phyloP scores from a whole-genome alignment of 768 basidiomycete species.

The Cantharellus anzutake region DNA sequence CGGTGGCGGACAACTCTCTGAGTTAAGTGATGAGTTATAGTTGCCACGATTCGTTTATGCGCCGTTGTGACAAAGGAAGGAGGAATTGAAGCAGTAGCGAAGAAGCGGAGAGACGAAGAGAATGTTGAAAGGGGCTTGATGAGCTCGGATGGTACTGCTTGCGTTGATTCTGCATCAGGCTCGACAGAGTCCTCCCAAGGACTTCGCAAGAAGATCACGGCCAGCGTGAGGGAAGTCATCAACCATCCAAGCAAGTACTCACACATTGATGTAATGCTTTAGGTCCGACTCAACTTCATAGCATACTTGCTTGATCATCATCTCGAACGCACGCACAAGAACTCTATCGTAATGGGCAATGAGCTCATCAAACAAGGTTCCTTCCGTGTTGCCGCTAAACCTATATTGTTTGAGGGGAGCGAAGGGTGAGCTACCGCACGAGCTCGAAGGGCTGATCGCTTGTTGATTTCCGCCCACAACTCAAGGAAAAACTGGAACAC shows the following conservation, averaged over 20 bases:
- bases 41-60: slow-evolving; percentile 56
- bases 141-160: slow-evolving; percentile 48
- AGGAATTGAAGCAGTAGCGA: slow-evolving; percentile 42
- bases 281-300: slow-evolving; percentile 63
- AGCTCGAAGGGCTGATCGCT: slow-evolving; percentile 35
- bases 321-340: slow-evolving; percentile 58
- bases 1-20: slow-evolving; percentile 71
- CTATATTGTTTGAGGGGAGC: slow-evolving; percentile 23
- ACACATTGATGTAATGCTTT: slow-evolving; percentile 47
- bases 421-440: slow-evolving; percentile 29
- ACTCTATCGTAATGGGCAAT: slow-evolving; percentile 43
- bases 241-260: slow-evolving; percentile 18
- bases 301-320: slow-evolving; percentile 68
- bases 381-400: slow-evolving; percentile 23
- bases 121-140: slow-evolving; percentile 59
- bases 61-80: slow-evolving; percentile 33
- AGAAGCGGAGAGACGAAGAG: slow-evolving; percentile 55
- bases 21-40: slow-evolving; percentile 56
- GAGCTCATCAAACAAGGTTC: slow-evolving; percentile 66
- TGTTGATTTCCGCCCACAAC: slow-evolving; percentile 64
- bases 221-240: neutral
- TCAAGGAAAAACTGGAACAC: slow-evolving; percentile 70
- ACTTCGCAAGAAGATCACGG: slow-evolving; percentile 14
- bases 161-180: slow-evolving; percentile 16
- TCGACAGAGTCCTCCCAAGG: slow-evolving; percentile 16